phyloP scores from a whole-genome alignment of 2,329 filamentous ascomycete species.

The Aureobasidium vineae region DNA sequence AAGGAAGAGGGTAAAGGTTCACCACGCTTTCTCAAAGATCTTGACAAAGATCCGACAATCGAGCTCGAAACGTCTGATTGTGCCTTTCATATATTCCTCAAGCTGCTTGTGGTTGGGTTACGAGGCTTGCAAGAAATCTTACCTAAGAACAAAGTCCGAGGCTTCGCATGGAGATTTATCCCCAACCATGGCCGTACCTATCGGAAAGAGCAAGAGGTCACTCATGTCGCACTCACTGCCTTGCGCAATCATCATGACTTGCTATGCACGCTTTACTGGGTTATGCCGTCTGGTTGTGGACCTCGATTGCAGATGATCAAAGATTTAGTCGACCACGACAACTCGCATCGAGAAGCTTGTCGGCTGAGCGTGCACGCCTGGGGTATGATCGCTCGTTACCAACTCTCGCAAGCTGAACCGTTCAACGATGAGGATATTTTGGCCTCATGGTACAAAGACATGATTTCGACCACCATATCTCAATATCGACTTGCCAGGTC shows the following conservation, averaged over 20 bases:
- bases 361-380: constrained; percentile 58
- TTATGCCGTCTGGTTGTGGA: constrained; percentile 53
- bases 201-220: constrained; percentile 56
- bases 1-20: constrained; percentile 55
- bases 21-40: constrained; percentile 53
- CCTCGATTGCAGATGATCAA: constrained; percentile 53
- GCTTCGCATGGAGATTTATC: constrained; percentile 57
- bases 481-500: constrained; percentile 57
- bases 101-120: constrained; percentile 54
- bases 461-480: constrained; percentile 52
- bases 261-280: constrained; percentile 59
- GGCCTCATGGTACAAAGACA: constrained; percentile 55
- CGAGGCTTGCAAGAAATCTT: constrained; percentile 49
- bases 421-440: constrained; percentile 49
- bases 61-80: constrained; percentile 50
- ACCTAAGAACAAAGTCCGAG: constrained; percentile 55
- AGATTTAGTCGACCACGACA: constrained; percentile 56
- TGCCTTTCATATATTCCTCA: constrained; percentile 60
- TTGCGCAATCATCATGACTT: constrained; percentile 63
- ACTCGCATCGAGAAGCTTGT: constrained; percentile 60
- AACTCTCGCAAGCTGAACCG: constrained; percentile 54
- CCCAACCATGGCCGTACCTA: constrained; percentile 62
- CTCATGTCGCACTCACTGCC: constrained; percentile 55
- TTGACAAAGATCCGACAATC: constrained; percentile 47
- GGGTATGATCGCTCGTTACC: constrained; percentile 57